Base-by-base conservation (phyloP, 2,329 filamentous ascomycete genomes). In the Xylariales sp. region DNA sequence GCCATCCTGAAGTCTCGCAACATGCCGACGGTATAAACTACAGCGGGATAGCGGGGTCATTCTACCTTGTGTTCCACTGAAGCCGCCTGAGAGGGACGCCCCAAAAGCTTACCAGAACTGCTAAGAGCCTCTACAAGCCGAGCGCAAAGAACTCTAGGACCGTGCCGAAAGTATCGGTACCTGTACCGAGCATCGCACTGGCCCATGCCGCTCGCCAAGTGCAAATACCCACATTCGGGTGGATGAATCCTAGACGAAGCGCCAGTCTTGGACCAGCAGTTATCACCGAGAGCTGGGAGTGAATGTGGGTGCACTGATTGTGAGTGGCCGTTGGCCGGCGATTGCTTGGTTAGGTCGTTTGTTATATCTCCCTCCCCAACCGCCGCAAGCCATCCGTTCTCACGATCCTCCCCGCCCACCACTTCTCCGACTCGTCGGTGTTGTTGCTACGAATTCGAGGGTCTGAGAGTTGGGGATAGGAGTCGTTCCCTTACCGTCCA, bases 321-420 rank as follows among this genome's bases (percentile, higher is more conserved):
- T 10, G 29, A 10, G 29, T 9, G 29, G 9, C 29, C 9, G 9
- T 15, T 9, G 32, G 10, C 8, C n/a, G 35, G 12, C 16, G 35
- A 39, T 27, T 14, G 18, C 15, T 24, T 14, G 5, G 10, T 14
- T 18, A n/a, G 14, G 22, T 33, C 24, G 19, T 40, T 40, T 40
- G 18, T 40, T 42, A 42, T 42, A 42, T 35, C 36, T 42, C 39
- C 39, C 39, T 42, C 39, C 20, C 31, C 29, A 25, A 42, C 38
- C 39, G 39, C 39, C 39, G 31, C 32, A 28, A 19, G 15, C 25
- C 38, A 40, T 25, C 15, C 31, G 10, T 14, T 21, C 25, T 42
- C 32, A 21, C 31, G 39, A 42, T 35, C 22, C 24, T 42, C 31
- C 39, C 38, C 20, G 28, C 31, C 20, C 18, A 16, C 18, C 38